These are phyloP conservation scores for Pilobolus umbonatus DNA, from an alignment of 192 early-diverging fungal species.

Conservation along the genomic window DNA sequence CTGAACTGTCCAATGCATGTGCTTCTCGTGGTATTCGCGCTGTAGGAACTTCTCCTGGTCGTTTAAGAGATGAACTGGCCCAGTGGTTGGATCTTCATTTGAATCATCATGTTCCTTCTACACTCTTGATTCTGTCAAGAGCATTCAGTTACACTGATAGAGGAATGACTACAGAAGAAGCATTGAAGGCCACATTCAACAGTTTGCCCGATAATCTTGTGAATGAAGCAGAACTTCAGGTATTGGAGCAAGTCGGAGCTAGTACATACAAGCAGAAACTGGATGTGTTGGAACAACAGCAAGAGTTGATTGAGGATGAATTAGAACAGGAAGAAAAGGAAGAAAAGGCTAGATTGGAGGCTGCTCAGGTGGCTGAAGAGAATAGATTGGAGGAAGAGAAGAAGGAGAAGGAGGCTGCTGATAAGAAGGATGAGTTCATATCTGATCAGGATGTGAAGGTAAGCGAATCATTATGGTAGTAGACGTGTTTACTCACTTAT, in stretches of 20 bases:
- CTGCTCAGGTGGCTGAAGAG: constrained; percentile 15
- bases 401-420: constrained; percentile 5
- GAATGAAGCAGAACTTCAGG: constrained; percentile 80
- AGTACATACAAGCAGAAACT: constrained; percentile 93
- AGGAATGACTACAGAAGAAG: constrained; percentile 57
- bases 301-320: constrained; percentile 96
- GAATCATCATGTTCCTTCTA: constrained; percentile 86
- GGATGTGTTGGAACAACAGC: constrained; percentile 91
- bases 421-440: constrained; percentile 18
- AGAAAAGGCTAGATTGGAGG: constrained; percentile 51
- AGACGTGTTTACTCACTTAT: too few species aligned
- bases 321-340: constrained; percentile 81
- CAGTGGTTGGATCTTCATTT: constrained; percentile 97
- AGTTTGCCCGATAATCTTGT: constrained; percentile 89
- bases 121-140: constrained; percentile 84
- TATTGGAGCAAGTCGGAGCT: constrained; percentile 83
- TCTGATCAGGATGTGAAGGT: too few species aligned
- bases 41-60: constrained; percentile 83
- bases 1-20: constrained; percentile 85
- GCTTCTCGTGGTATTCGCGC: constrained; percentile 84
- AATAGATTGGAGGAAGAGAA: constrained; percentile 8
- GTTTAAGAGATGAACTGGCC: constrained; percentile 79
- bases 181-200: constrained; percentile 87
- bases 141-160: constrained; percentile 75
- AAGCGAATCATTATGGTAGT: too few species aligned